Base-by-base conservation (phyloP, 2,329 filamentous ascomycete species). In the Aspergillus quadrilineatus region DNA sequence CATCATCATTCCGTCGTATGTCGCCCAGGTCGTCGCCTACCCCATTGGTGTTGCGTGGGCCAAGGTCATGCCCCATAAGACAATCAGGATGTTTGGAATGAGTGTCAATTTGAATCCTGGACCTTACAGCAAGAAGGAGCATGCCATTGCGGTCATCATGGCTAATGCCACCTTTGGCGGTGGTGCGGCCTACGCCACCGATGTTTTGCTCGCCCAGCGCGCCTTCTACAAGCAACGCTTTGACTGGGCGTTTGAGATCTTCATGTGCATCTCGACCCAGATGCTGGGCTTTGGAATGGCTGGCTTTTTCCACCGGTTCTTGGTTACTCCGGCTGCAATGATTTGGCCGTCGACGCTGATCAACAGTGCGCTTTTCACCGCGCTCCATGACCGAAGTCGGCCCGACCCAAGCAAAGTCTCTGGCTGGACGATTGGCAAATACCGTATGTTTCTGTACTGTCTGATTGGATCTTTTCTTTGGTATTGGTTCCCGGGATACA, bases 291-390 rank as follows among this genome's bases (percentile, higher is more conserved):
- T 89, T 64, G 86, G 87, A 1, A 83, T 89, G 58, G 87, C 86
- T 0, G 87, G 86, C 2, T 82, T 88, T 66, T 82, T 89, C 76
- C 79, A 85, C 55, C 82, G 81, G 60, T 88, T 86, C 64, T 69
- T 89, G 14, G 75, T 77, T 26, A 64, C 66, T 22, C 75, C 75
- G 4, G 85, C 86, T 0, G 83, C 87, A 8, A 89, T 90, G 85
- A 89, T 90, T 57, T 90, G 88, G 87, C 88, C 88, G 0, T 80
- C 78, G 1, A 88, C 84, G 49, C 76, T 91, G 26, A 86, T 88
- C 51, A 82, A 83, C 4, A 82, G 87, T 6, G 83, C 86, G 0
- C 73, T 90, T 36, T 87, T 90, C 77, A 86, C 87, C 63, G 86
- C 87, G 58, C 86, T 92, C 77, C 88, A 92, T 66, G 88, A 90